Conservation (phyloP, 345 rosid genomes). For the Linum usitatissimum region DNA sequence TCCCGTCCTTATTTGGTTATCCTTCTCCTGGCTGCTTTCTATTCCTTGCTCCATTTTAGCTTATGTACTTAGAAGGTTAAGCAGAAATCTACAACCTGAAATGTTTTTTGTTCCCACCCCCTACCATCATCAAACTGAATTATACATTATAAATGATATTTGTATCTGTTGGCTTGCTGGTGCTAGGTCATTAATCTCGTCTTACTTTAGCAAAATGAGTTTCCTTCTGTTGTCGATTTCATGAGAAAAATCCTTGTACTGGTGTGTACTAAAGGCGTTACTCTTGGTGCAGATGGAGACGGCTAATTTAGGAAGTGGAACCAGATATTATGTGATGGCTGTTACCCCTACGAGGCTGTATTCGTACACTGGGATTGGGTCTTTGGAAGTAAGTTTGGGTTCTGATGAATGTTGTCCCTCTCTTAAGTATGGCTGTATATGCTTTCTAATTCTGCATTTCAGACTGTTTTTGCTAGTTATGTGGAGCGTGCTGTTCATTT, state of each 20-base stretch:
- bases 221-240: background rate
- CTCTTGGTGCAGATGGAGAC: conserved; percentile 72
- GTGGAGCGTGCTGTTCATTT: conserved; percentile 92
- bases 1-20: background rate
- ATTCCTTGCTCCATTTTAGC: background rate
- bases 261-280: background rate
- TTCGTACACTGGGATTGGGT: conserved; percentile 91
- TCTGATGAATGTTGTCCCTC: conserved; percentile 2
- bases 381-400: conserved; percentile 58
- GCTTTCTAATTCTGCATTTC: conserved; percentile 10
- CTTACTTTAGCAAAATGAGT: background rate
- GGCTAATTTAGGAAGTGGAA: conserved; percentile 54
- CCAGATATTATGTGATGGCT: conserved; percentile 97
- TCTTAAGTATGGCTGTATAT: background rate
- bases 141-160: background rate
- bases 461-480: conserved; percentile 87
- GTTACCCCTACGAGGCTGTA: conserved; percentile 95
- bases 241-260: background rate
- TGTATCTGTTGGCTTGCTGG: background rate
- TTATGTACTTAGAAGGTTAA: too few relatives aligned
- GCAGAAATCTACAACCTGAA: background rate
- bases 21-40: conserved; percentile 3
- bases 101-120: background rate
- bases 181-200: background rate
- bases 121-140: background rate